These are phyloP conservation scores for Fulvia fulva DNA, from an alignment of 2,329 filamentous ascomycete genomes.

Conservation along the genomic window DNA sequence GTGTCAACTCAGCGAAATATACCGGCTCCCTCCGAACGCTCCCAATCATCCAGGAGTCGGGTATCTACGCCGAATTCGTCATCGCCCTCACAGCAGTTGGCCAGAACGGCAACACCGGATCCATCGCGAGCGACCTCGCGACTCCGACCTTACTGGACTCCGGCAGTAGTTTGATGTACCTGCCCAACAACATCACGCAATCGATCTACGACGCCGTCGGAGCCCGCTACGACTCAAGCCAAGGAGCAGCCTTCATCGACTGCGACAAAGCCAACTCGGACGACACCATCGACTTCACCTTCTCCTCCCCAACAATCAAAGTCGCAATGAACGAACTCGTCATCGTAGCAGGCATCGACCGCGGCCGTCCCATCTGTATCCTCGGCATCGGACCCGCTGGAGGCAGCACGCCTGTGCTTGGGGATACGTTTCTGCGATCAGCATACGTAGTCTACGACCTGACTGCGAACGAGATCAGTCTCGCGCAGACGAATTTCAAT, in stretches of 20 bases:
- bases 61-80: conserved; percentile 51
- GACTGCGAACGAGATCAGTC: conserved; percentile 55
- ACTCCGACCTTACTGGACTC: conserved; percentile 67
- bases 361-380: conserved; percentile 44
- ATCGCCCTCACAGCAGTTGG: conserved; percentile 50
- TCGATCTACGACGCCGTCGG: conserved; percentile 40
- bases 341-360: conserved; percentile 45
- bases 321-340: conserved; percentile 56
- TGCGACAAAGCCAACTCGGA: conserved; percentile 50
- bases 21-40: conserved; percentile 59
- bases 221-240: conserved; percentile 39
- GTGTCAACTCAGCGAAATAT: conserved; percentile 74
- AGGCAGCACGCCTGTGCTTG: conserved; percentile 49
- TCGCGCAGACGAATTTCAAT: conserved; percentile 61
- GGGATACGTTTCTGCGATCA: conserved; percentile 60
- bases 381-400: conserved; percentile 51
- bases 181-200: conserved; percentile 58
- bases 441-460: conserved; percentile 63
- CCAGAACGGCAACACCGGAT: conserved; percentile 39
- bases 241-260: conserved; percentile 49
- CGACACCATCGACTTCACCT: conserved; percentile 54
- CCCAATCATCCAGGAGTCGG: conserved; percentile 50
- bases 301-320: conserved; percentile 52
- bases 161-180: conserved; percentile 67
- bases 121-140: conserved; percentile 41